Base-by-base conservation (phyloP, 1,284 basidiomycete genomes). In the Pisolithus thermaeus region DNA sequence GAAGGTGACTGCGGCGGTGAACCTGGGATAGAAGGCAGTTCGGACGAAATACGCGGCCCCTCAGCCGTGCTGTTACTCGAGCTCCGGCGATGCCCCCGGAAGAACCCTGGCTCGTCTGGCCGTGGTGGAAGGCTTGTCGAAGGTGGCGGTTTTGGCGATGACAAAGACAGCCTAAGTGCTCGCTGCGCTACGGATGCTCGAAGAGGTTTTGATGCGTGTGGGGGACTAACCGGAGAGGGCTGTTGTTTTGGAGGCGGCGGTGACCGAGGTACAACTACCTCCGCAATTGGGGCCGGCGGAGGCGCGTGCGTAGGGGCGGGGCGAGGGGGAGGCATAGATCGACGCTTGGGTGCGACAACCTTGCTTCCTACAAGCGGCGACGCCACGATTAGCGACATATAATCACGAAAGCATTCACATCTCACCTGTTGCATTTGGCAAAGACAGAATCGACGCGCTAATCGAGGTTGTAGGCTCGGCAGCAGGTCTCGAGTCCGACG, bases 291-390 rank as follows among this genome's bases (percentile, higher is more conserved):
- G 4, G 84, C 80, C 51, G 83, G 83, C 28, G 86, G 85, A 11
- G 84, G 77, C 7, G 86, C 84, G 50, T 75, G 76, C 18, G 74
- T 81, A 0, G 86, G 86, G 5, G 83, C 78, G 35, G 86, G 86
- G 11, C 83, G 79, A 3, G 86, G 84, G 8, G 83, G 83, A 2
- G 83, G 83, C 63, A 84, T 75, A 4, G 83, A 85, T 32, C 72
- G 61, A 42, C 85, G 73, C 63, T 83, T 74, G 12, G 73, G 60
- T 4, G 74, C 69, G 49, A 23, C 68, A 65, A 55, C 57, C 18
- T 47, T 39, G 47, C 56, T 47, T n/a, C 53, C 49, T 32, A 55
- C 46, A 16, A 56, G 52, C 8, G 54, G 46, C 37, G 32, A 53
- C 58, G 27, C 51, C 58, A 30, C 40, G 60, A 52, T 35, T 35